A percentile compares a stretch with the other conserved stretches of the same genome.
phyloP scores from a whole-genome alignment of 257 asterid species.

The Nicotiana attenuata region DNA sequence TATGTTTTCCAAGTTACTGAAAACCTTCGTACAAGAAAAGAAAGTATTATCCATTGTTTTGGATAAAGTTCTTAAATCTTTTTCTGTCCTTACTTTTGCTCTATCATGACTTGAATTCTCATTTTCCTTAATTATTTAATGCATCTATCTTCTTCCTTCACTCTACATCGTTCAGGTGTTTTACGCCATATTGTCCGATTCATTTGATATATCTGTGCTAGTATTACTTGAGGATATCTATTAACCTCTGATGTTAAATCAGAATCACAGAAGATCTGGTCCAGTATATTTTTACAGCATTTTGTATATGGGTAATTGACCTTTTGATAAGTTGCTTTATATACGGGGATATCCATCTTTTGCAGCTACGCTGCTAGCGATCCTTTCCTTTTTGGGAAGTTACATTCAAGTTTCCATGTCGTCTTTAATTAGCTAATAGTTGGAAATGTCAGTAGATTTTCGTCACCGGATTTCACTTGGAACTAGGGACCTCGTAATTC shows the following conservation, averaged over 20 bases:
- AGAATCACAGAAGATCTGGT: neutral
- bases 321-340: neutral
- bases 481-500: neutral
- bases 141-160: neutral
- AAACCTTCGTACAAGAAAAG: neutral
- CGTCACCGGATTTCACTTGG: neutral
- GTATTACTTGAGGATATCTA: too few species aligned
- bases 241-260: too few species aligned
- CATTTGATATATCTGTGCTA: neutral
- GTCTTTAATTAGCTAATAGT: neutral
- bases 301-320: neutral
- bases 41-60: neutral
- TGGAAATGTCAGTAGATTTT: neutral
- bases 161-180: neutral
- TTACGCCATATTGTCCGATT: neutral
- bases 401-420: neutral
- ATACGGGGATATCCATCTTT: neutral
- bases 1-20: neutral
- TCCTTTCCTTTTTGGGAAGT: neutral
- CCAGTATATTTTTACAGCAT: neutral
- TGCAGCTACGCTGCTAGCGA: neutral
- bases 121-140: neutral
- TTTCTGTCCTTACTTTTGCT: neutral
- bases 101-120: neutral
- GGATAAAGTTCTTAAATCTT: neutral